A percentile compares a stretch with the other conserved stretches of the same genome.
phyloP scores from a whole-genome alignment of 257 asterid genomes.

The Haberlea rhodopensis region DNA sequence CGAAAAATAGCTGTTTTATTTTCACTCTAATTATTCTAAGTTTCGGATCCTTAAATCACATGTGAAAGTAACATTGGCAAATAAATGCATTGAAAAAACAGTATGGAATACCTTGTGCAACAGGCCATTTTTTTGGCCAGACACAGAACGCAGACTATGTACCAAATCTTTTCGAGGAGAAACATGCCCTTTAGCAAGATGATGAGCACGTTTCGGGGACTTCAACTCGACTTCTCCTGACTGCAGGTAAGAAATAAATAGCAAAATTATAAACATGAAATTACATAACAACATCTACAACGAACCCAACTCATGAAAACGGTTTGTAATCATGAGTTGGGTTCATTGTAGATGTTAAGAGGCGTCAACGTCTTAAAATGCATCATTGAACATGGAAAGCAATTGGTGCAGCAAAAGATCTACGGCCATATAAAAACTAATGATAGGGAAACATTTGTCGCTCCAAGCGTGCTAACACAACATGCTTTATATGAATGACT shows the following conservation, averaged over 20 bases:
- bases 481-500: constrained; percentile 11
- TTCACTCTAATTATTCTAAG: not conserved
- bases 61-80: not conserved
- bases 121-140: constrained; percentile 35
- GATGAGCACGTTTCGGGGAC: constrained; percentile 26
- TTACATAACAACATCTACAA: not conserved
- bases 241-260: constrained; percentile 29
- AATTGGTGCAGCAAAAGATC: not conserved
- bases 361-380: not conserved
- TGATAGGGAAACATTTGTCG: not conserved
- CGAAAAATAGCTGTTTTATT: not conserved
- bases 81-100: not conserved
- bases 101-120: constrained; percentile 32
- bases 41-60: not conserved
- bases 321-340: not conserved
- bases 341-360: not conserved
- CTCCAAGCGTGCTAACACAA: constrained; percentile 20
- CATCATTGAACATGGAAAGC: not conserved
- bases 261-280: constrained; percentile 7
- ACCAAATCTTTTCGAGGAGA: constrained; percentile 25
- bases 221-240: constrained; percentile 32
- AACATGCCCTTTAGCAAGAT: constrained; percentile 29
- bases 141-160: constrained; percentile 35
- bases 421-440: not conserved
- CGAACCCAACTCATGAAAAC: not conserved